Evolutionary conservation across 176 grass and related monocot genomes (phyloP).

Genomic region (Tillandsia fasciculata): DNA sequence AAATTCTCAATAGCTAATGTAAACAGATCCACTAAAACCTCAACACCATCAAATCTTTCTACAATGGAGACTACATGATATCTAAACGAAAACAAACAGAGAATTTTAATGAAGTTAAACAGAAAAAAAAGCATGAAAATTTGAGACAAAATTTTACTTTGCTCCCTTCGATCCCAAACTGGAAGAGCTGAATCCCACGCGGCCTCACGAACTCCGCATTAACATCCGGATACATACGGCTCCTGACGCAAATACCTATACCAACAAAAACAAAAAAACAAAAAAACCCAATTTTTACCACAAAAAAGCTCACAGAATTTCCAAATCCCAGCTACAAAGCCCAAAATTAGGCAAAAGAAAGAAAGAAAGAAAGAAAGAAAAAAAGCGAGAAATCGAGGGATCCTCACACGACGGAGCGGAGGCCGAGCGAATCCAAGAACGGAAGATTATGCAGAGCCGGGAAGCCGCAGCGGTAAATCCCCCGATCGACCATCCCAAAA

Average conservation of each 20-base stretch:
- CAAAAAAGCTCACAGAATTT: too few species aligned
- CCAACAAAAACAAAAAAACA: background rate
- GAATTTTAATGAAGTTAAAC: background rate
- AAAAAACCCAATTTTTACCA: background rate
- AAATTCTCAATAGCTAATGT: too few species aligned
- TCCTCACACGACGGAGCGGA: conserved; percentile 24
- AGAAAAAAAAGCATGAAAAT: background rate
- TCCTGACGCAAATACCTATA: conserved; percentile 23
- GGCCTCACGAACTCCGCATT: conserved; percentile 24
- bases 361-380: background rate
- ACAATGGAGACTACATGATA: too few species aligned
- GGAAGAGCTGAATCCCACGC: conserved; percentile 17
- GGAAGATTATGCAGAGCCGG: background rate
- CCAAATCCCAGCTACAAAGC: too few species aligned
- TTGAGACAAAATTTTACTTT: background rate
- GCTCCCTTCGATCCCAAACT: conserved; percentile 25
- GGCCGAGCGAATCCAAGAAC: conserved; percentile 13
- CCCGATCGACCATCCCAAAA: conserved; percentile 18
- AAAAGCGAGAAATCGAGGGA: background rate
- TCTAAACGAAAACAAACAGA: too few species aligned
- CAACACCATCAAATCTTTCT: too few species aligned
- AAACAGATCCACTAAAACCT: too few species aligned
- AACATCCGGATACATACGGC: conserved; percentile 16
- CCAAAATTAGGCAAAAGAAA: background rate
- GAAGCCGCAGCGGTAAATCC: conserved; percentile 19